Evolutionary conservation across 2,329 filamentous ascomycete genomes (phyloP).

Genomic region (Fusarium virguliforme): DNA sequence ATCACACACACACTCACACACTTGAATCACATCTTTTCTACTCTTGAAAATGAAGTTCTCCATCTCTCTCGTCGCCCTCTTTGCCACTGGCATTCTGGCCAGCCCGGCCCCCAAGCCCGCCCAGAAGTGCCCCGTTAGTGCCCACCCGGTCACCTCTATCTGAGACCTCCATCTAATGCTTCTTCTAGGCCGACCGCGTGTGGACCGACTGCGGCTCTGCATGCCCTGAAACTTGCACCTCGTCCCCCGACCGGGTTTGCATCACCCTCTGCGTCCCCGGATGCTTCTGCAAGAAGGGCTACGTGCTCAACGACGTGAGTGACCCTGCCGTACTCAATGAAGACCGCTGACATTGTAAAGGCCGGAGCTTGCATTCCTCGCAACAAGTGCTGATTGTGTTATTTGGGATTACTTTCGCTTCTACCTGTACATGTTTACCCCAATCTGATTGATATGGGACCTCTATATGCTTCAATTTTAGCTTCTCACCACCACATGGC

Average conservation of each 20-base stretch:
- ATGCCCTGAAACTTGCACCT: conserved; percentile 11
- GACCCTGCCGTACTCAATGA: background rate
- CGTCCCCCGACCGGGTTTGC: background rate
- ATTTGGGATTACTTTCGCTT: conserved; percentile 12
- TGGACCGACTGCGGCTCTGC: conserved; percentile 9
- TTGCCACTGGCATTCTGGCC: conserved; percentile 11
- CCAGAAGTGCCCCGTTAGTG: conserved; percentile 10
- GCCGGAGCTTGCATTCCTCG: conserved; percentile 1
- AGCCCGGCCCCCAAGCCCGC: conserved; percentile 5
- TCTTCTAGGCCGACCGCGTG: background rate
- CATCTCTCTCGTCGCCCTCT: conserved; percentile 14
- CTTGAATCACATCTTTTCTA: conserved; percentile 5
- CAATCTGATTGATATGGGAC: background rate
- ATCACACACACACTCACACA: background rate
- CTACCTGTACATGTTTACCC: conserved; percentile 8
- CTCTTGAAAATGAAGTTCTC: conserved; percentile 16
- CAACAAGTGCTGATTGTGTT: conserved; percentile 6
- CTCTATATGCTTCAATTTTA: background rate
- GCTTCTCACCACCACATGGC: no score
- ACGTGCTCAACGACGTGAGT: conserved; percentile 10
- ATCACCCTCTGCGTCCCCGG: conserved; percentile 7
- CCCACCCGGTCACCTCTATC: background rate
- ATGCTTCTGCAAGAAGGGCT: conserved; percentile 15
- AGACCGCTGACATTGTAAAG: background rate
- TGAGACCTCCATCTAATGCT: background rate